Evolutionary conservation across 2,329 filamentous ascomycete species (phyloP).

Genomic region (Phialophora verrucosa): DNA sequence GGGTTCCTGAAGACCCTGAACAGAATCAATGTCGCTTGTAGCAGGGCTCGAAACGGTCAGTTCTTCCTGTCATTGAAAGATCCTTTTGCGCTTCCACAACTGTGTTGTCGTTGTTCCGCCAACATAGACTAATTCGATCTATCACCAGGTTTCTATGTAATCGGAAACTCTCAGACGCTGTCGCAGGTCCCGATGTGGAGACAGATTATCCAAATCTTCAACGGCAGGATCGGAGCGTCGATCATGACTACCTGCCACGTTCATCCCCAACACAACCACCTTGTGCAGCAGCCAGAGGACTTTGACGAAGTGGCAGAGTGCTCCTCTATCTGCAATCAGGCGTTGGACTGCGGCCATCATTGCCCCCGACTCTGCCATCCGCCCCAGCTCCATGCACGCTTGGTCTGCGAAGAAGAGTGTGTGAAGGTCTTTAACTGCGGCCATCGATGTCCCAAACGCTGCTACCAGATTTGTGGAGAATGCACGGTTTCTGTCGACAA

Average conservation of each 20-base stretch:
- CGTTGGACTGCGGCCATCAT: conserved; percentile 40
- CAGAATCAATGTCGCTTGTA: conserved; percentile 45
- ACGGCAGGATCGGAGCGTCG: conserved; percentile 37
- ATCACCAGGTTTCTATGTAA: conserved; percentile 42
- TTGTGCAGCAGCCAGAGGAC: conserved; percentile 37
- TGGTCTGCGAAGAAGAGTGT: conserved; percentile 37
- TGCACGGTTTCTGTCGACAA: conserved; percentile 26
- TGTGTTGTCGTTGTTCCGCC: not conserved
- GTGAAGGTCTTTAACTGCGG: conserved; percentile 33
- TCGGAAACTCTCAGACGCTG: conserved; percentile 42
- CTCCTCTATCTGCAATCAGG: conserved; percentile 34
- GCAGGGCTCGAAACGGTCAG: conserved; percentile 41
- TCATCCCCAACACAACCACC: conserved; percentile 34
- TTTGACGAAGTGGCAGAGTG: conserved; percentile 39
- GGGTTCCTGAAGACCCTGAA: conserved; percentile 45
- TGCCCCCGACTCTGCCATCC: conserved; percentile 38
- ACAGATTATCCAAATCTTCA: conserved; percentile 38
- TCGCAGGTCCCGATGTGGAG: conserved; percentile 42
- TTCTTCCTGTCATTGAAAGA: conserved; percentile 9
- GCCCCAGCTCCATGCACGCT: conserved; percentile 32
- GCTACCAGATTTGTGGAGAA: conserved; percentile 36
- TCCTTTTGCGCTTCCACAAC: not conserved
- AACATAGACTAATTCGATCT: not conserved
- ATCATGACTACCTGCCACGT: conserved; percentile 40
- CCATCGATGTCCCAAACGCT: conserved; percentile 35